Percentiles rank a stretch among this genome's conserved stretches.
Evolutionary conservation across 2,329 filamentous ascomycete species (phyloP).

Genomic region (Fusarium xylarioides): DNA sequence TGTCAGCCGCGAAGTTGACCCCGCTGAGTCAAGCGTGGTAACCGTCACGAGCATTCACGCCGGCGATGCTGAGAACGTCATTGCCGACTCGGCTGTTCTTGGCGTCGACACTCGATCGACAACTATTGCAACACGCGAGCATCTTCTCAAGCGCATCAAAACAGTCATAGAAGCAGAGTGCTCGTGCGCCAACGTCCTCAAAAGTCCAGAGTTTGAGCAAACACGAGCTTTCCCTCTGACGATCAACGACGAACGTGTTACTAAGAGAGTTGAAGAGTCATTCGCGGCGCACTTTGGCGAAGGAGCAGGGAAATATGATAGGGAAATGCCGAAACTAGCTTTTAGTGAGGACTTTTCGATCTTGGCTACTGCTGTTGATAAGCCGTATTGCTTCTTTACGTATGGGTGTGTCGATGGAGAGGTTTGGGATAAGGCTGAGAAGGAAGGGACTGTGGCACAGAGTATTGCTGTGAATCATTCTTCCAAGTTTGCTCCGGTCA

Average conservation of each 20-base stretch:
- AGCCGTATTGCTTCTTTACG: conserved; percentile 34
- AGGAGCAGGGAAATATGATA: conserved; percentile 36
- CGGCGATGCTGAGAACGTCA: conserved; percentile 56
- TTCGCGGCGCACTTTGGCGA: conserved; percentile 58
- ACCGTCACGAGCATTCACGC: conserved; percentile 55
- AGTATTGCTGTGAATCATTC: conserved; percentile 41
- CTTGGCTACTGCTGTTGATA: conserved; percentile 31
- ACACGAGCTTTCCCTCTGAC: conserved; percentile 58
- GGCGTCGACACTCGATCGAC: conserved; percentile 53
- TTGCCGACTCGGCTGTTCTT: conserved; percentile 52
- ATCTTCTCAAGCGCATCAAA: conserved; percentile 49
- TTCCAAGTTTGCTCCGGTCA: conserved; percentile 38
- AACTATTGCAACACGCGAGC: conserved; percentile 43
- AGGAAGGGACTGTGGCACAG: conserved; percentile 20
- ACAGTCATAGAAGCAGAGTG: conserved; percentile 63
- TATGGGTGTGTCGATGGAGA: conserved; percentile 28
- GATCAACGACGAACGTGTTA: conserved; percentile 59
- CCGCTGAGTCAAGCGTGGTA: conserved; percentile 53
- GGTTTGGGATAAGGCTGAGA: conserved; percentile 27
- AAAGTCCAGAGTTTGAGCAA: conserved; percentile 53
- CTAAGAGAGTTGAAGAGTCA: conserved; percentile 50
- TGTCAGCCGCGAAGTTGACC: conserved; percentile 45
- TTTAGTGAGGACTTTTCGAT: conserved; percentile 65
- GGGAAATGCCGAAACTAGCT: conserved; percentile 51
- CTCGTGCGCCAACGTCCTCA: conserved; percentile 55